Evolutionary conservation across 257 asterid genomes (phyloP), one percentile per base, ranked within the genome.

Genomic region (Jacaranda copaia): DNA sequence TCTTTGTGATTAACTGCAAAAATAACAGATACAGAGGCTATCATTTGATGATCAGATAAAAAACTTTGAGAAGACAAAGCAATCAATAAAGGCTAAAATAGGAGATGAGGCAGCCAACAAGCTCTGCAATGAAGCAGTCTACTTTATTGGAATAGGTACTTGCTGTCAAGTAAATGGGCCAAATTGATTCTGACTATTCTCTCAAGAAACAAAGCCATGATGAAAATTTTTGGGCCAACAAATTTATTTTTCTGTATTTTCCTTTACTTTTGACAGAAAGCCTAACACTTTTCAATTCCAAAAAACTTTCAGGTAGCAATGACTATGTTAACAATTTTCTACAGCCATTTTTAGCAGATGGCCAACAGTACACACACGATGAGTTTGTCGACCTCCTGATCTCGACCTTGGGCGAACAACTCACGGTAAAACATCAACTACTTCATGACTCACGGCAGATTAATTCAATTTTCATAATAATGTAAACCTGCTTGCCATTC

Each of bases 261-360:
- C 49, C 12, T 56, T 56, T 56, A 35, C 14, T 55, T 55, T 55
- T 55, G 4, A 25, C 19, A 35, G 18, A 35, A 61, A 1, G 4
- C 1, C 6, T 38, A 13, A 53, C 4, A 52, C 11, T 12, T 38
- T 36, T 52, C 20, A 5, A 15, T 6, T 25, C 35, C 38, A 12
- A 6, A 6, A 58, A 61, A 52, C 3, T 79, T 76, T 55, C 87
- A 90, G 97, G 98, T 55, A 92, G 98, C 92, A 92, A 92, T 46
- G 96, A 91, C 73, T 92, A 92, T 70, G 97, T 92, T 3, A 92
- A 90, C 92, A 92, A 92, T 62, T 90, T 76, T 73, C 91, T 92
- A 52, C 98, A 92, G 78, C 97, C 98, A 10, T 92, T 90, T 60
- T 73, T 89, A 78, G 82, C 83, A 45, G 91, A 84, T 16, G 88